A percentile compares a stretch with the other conserved stretches of the same genome.
Conservation (phyloP, 2,329 filamentous ascomycete genomes). For the Sporothrix variecibatus region DNA sequence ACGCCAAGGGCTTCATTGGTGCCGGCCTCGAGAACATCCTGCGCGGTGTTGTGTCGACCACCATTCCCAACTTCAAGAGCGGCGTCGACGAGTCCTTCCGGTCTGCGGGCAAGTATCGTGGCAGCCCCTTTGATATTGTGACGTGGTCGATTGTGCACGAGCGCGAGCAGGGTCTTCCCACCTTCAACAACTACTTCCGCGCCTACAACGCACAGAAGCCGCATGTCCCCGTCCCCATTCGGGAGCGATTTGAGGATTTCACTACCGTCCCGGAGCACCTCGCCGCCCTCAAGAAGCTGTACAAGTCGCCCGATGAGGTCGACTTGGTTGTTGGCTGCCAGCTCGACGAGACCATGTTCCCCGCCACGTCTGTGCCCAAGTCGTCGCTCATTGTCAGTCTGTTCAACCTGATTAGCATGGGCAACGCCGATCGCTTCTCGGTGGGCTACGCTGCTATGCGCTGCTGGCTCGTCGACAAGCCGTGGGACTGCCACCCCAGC, state of each 20-base stretch:
- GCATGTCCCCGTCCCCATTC: slow-evolving; percentile 26
- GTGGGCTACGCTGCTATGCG: slow-evolving; percentile 30
- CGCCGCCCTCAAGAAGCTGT: slow-evolving; percentile 25
- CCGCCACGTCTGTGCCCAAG: slow-evolving; percentile 27
- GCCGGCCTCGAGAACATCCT: slow-evolving; percentile 30
- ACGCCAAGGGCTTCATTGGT: slow-evolving; percentile 28
- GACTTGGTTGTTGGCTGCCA: slow-evolving; percentile 31
- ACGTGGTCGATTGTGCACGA: slow-evolving; percentile 30
- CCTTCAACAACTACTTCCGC: slow-evolving; percentile 30
- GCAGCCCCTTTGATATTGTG: slow-evolving; percentile 30
- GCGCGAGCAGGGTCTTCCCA: slow-evolving; percentile 30
- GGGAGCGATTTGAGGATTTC: slow-evolving; percentile 27
- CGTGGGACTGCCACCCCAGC: slow-evolving; percentile 31
- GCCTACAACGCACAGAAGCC: slow-evolving; percentile 30
- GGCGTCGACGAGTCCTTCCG: slow-evolving; percentile 30
- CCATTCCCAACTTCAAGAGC: slow-evolving; percentile 31
- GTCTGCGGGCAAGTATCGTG: slow-evolving; percentile 28
- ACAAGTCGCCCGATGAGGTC: slow-evolving; percentile 29
- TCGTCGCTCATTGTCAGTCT: slow-evolving; percentile 30
- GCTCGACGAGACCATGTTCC: slow-evolving; percentile 30
- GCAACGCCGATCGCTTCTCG: slow-evolving; percentile 31
- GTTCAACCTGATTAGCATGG: slow-evolving; percentile 32
- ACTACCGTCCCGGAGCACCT: slow-evolving; percentile 26
- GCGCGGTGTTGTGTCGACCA: slow-evolving; percentile 26
- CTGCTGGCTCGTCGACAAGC: slow-evolving; percentile 32